Percentiles rank a stretch among this genome's conserved stretches.
These are phyloP conservation scores for Silene coronaria DNA, from an alignment of 179 eudicot species.

Conservation along the genomic window DNA sequence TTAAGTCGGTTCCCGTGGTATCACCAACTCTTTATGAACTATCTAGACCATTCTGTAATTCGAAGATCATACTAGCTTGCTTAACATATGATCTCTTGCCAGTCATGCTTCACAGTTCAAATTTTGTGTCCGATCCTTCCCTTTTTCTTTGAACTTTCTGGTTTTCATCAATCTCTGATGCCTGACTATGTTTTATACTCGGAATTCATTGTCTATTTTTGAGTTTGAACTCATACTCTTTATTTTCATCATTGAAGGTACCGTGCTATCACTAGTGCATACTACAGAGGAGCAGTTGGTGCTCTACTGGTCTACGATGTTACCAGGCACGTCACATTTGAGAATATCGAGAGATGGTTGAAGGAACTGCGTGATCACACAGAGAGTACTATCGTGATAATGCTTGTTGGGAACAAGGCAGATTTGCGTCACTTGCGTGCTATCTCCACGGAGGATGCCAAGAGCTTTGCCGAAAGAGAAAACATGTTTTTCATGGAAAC, in stretches of 20 bases:
- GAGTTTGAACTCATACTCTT: neutral
- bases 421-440: conserved; percentile 31
- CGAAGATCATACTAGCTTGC: neutral
- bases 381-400: conserved; percentile 26
- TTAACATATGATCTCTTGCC: neutral
- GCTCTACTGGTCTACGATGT: conserved; percentile 32
- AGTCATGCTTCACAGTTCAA: neutral
- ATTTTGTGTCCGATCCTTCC: neutral
- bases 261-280: conserved; percentile 34
- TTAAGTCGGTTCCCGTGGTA: neutral
- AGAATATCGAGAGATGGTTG: conserved; percentile 32
- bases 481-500: conserved; percentile 34
- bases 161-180: neutral
- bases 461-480: conserved; percentile 33
- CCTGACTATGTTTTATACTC: neutral
- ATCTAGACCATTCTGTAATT: neutral
- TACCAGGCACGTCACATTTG: conserved; percentile 33
- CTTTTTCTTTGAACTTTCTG: neutral
- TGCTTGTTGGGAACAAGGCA: conserved; percentile 35
- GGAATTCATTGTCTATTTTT: neutral
- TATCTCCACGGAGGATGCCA: conserved; percentile 32
- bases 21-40: neutral
- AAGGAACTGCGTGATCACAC: conserved; percentile 34
- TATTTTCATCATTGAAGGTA: conserved; percentile 21
- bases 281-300: conserved; percentile 35